Percentiles rank a stretch among this genome's conserved stretches.
These are phyloP conservation scores for Aspergillus sclerotiicarbonarius DNA, from an alignment of 495 filamentous ascomycete genomes.

Conservation along the genomic window DNA sequence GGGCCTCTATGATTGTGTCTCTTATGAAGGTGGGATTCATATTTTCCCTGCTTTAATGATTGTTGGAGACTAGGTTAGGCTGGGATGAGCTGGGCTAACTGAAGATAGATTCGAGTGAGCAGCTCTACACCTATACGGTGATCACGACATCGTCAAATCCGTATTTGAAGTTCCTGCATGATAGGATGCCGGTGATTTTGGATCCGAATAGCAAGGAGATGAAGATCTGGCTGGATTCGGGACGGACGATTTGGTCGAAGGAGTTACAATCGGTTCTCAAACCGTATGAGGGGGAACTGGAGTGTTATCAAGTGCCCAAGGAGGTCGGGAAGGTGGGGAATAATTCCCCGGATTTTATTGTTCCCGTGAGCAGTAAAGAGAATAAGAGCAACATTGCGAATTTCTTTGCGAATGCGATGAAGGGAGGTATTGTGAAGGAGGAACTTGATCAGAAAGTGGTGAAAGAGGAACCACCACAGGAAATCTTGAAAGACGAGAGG, in stretches of 20 bases:
- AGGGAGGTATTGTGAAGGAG: constrained; percentile 21
- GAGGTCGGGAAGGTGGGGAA: constrained; percentile 97
- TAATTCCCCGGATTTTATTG: constrained; percentile 75
- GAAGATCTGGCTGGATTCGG: constrained; percentile 76
- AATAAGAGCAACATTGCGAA: constrained; percentile 92
- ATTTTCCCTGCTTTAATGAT: background rate
- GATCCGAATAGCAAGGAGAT: constrained; percentile 72
- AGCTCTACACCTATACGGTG: constrained; percentile 82
- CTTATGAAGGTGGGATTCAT: constrained; percentile 62
- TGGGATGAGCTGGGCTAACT: constrained; percentile 6
- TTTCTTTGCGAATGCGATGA: constrained; percentile 70
- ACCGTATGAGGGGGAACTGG: constrained; percentile 77
- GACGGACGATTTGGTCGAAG: constrained; percentile 65
- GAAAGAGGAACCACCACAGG: constrained; percentile 21
- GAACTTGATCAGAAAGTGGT: constrained; percentile 18
- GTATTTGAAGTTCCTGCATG: constrained; percentile 80
- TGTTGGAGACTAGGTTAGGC: no score
- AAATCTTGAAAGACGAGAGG: constrained; percentile 26
- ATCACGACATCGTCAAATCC: constrained; percentile 84
- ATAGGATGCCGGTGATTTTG: constrained; percentile 93
- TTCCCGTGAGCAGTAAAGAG: constrained; percentile 76
- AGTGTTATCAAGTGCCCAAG: constrained; percentile 79
- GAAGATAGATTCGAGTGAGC: constrained; percentile 48
- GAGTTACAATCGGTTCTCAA: constrained; percentile 74
- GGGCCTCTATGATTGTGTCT: constrained; percentile 86